Evolutionary conservation across 2,329 filamentous ascomycete genomes (phyloP).

Genomic region (Curvularia sp.): DNA sequence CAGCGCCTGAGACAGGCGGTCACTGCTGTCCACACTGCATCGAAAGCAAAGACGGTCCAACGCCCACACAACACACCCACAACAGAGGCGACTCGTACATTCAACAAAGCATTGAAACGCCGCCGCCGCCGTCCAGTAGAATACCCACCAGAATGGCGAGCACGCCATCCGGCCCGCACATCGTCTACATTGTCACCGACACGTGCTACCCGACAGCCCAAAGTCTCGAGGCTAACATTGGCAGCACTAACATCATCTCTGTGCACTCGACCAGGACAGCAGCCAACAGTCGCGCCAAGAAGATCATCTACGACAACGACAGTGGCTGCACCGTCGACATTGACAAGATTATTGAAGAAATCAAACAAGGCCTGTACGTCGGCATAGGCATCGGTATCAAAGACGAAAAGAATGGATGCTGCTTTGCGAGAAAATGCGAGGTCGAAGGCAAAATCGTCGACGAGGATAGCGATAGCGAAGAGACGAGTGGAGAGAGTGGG

Average conservation of each 20-base stretch:
- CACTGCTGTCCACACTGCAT: slow-evolving; percentile 1
- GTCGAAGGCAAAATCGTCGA: slow-evolving; percentile 35
- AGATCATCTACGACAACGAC: slow-evolving; percentile 32
- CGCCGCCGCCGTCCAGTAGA: slow-evolving; percentile 10
- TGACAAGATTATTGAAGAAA: slow-evolving; percentile 36
- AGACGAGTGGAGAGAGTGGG: slow-evolving; percentile 8
- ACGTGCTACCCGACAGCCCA: slow-evolving; percentile 27
- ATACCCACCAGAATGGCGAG: slow-evolving; percentile 1
- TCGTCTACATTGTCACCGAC: slow-evolving; percentile 35
- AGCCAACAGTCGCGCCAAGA: slow-evolving; percentile 34
- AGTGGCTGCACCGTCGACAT: slow-evolving; percentile 28
- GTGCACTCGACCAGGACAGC: slow-evolving; percentile 28
- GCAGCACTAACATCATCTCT: slow-evolving; percentile 28
- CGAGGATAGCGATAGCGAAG: slow-evolving; percentile 30
- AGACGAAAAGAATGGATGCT: slow-evolving; percentile 17
- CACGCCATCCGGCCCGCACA: slow-evolving; percentile 8
- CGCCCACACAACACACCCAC: slow-evolving; percentile 18
- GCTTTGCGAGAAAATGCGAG: slow-evolving; percentile 36
- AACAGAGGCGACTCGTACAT: slow-evolving; percentile 13
- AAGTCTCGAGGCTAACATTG: slow-evolving; percentile 29
- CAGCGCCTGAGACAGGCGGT: neutral
- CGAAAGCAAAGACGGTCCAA: slow-evolving; percentile 13
- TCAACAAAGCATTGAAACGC: slow-evolving; percentile 16
- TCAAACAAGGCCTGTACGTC: slow-evolving; percentile 30
- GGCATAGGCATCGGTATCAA: slow-evolving; percentile 33